A percentile compares a stretch with the other conserved stretches of the same genome.
Evolutionary conservation across 2,329 filamentous ascomycete species (phyloP).

Genomic region (Bipolaris gigantea): DNA sequence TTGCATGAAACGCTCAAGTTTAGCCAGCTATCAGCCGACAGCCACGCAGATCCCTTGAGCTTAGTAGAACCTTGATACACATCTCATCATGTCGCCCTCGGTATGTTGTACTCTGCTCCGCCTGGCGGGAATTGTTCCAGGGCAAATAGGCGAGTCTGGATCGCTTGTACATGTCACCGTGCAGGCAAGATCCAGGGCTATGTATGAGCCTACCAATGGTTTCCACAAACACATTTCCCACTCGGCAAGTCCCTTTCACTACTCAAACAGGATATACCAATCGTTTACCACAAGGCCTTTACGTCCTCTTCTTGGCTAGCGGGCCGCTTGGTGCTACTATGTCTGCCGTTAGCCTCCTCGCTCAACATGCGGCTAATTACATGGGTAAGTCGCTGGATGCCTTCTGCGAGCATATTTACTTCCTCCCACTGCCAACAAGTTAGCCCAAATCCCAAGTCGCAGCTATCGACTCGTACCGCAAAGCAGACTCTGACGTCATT

Average conservation of each 20-base stretch:
- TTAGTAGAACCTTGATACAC: constrained; percentile 21
- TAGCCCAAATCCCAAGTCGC: constrained; percentile 2
- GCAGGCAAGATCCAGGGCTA: not conserved
- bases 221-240: not conserved
- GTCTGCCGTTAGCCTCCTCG: constrained; percentile 26
- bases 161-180: not conserved
- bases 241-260: not conserved
- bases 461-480: constrained; percentile 21
- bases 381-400: constrained; percentile 63
- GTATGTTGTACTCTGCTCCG: not conserved
- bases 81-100: constrained; percentile 12
- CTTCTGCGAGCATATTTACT: constrained; percentile 66
- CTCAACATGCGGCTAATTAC: constrained; percentile 50
- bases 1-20: constrained; percentile 15
- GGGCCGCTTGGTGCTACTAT: constrained; percentile 9
- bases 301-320: constrained; percentile 23
- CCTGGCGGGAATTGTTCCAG: not conserved
- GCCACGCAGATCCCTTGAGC: constrained; percentile 22
- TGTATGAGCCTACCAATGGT: not conserved
- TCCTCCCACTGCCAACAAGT: constrained; percentile 57
- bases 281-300: constrained; percentile 39
- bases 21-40: not conserved
- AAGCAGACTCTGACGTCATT: constrained; percentile 49
- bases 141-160: not conserved
- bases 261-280: not conserved